Base-by-base conservation (phyloP, 2,329 filamentous ascomycete species). In the Tolypocladium guangdongense region DNA sequence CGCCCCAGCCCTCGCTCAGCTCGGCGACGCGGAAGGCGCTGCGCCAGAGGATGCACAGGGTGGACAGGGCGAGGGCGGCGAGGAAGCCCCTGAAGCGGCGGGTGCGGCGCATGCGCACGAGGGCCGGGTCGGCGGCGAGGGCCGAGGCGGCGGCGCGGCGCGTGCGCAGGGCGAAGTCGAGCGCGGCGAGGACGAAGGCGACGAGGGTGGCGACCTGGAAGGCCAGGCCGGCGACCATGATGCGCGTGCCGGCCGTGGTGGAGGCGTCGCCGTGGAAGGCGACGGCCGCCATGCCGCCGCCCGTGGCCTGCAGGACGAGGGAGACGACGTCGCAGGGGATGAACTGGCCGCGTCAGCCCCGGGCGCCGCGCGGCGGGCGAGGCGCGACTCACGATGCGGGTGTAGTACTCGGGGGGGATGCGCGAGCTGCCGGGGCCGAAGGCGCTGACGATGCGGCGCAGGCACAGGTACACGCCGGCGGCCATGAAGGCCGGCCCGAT, bases 11-110 rank as follows among this genome's bases (percentile, higher is more conserved):
- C 51, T 78, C 72, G 57, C 76, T 79, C 57, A 88, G 68, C 73
- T 88, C 84, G 0, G 78, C 80, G 24, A 86, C 78, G 52, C 86
- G 78, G 66, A 82, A 88, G 43, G 82, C 77, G 58, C 78, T 83
- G 10, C 86, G 74, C 60, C 80, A 78, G 56, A 87, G 78, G 61
- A 88, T 82, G 59, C 75, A 77, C 14, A 86, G 51, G n/a, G 82
- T 83, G 2, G 82, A 75, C 2, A 85, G 64, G 1, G 69, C 64
- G 20, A 86, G 71, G 12, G 77, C 79, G n/a, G 60, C 61, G 6
- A 83, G 64, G 64, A 85, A 86, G 14, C 71, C 71, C 52, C 71
- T 71, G 68, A 85, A 84, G 27, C 65, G 62, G 47, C 59, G 60
- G 16, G 72, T 73, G 41, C 63, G 55, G 35, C 77, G 71, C 39